Conservation (phyloP, 1,139 yeast species). For the Suhomyces coccinellae region DNA sequence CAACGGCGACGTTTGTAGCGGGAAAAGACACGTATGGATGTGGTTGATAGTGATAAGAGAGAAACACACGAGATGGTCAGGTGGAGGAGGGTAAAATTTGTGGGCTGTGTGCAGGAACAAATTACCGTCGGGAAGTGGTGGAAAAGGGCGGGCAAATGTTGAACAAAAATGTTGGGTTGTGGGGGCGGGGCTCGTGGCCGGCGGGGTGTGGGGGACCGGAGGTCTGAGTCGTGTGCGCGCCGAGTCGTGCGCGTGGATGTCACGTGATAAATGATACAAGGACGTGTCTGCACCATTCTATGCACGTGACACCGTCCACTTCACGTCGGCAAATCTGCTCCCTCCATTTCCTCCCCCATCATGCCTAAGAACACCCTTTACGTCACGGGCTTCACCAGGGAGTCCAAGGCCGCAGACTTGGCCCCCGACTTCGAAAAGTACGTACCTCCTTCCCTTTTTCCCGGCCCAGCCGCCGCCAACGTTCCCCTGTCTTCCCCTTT, state of each 20-base stretch:
- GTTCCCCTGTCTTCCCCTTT: too few species aligned
- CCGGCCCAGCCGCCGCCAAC: neutral
- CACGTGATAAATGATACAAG: too few species aligned
- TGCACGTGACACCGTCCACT: neutral
- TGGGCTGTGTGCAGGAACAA: neutral
- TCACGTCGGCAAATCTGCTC: neutral
- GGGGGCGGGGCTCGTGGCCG: conserved; percentile 1
- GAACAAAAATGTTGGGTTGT: conserved; percentile 1
- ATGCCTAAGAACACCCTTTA: conserved; percentile 61
- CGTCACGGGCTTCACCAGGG: conserved; percentile 63
- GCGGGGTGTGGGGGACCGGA: neutral
- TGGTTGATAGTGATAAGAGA: neutral
- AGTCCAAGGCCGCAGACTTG: conserved; percentile 61
- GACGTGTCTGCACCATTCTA: too few species aligned
- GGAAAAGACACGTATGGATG: conserved; percentile 1
- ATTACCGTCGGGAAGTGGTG: neutral
- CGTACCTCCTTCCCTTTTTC: conserved; percentile 25
- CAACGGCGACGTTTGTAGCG: neutral
- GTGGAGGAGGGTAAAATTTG: conserved; percentile 1
- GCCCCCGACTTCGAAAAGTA: conserved; percentile 72
- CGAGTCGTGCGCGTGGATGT: neutral
- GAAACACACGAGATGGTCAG: neutral
- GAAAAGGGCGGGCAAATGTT: conserved; percentile 2
- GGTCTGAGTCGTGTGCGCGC: neutral
- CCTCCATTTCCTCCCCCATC: neutral